Percentiles rank a stretch among this genome's conserved stretches.
Evolutionary conservation across 371 early-diverging fungal species (phyloP).

Genomic region (Blyttiomyces sp.): DNA sequence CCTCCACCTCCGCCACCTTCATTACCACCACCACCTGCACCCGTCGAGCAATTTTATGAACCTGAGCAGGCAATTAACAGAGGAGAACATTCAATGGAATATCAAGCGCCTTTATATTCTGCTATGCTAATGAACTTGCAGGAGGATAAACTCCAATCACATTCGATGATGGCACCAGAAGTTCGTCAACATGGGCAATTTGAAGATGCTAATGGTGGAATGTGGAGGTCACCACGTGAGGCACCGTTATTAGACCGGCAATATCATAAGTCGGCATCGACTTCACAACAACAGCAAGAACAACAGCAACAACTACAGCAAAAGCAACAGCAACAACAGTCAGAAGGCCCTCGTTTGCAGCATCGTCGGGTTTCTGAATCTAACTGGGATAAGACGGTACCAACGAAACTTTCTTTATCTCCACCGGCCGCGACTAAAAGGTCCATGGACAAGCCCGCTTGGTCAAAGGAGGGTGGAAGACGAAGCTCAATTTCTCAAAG

Average conservation of each 20-base stretch:
- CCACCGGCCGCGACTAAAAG: no score
- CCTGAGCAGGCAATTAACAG: no score
- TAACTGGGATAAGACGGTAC: no score
- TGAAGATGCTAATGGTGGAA: neutral
- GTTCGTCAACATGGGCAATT: neutral
- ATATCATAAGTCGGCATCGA: neutral
- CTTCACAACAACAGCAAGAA: neutral
- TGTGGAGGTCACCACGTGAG: neutral
- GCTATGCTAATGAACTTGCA: neutral
- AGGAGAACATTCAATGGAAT: no score
- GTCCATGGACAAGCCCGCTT: no score
- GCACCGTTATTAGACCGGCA: neutral
- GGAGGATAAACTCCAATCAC: neutral
- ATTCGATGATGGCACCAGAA: neutral
- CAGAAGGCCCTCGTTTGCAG: neutral
- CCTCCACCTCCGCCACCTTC: neutral
- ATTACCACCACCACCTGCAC: slow-evolving; percentile 2
- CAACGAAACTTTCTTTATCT: no score
- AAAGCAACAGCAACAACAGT: neutral
- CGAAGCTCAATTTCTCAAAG: no score
- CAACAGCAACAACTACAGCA: neutral
- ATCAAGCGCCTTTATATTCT: neutral
- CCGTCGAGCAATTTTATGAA: no score
- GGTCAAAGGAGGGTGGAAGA: no score
- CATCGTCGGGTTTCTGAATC: no score